Conservation (phyloP, 768 basidiomycete species). For the Tulasnella sp. region DNA sequence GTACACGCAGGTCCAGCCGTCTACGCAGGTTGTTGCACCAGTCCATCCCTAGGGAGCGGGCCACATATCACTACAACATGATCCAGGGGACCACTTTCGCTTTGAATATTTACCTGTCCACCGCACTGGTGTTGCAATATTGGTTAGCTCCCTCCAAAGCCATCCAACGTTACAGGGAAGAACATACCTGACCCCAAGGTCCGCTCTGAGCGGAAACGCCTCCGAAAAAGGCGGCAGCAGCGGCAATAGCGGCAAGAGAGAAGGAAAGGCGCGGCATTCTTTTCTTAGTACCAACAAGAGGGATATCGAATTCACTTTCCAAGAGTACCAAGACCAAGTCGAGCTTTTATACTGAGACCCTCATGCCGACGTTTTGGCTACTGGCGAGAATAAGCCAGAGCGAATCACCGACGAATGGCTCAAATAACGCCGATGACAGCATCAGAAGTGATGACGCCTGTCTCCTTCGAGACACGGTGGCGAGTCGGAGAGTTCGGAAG, state of each 20-base stretch:
- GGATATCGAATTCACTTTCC: not conserved
- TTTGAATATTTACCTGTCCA: conserved; percentile 16
- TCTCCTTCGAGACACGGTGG: not conserved
- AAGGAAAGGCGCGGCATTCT: conserved; percentile 30
- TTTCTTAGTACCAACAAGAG: conserved; percentile 1
- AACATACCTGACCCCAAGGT: conserved; percentile 14
- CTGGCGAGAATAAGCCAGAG: conserved; percentile 5
- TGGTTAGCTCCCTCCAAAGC: not conserved
- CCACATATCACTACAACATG: not conserved
- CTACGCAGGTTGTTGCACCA: conserved; percentile 50
- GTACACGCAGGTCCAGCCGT: conserved; percentile 47
- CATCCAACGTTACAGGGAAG: not conserved
- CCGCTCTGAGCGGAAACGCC: conserved; percentile 17
- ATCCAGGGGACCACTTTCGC: not conserved
- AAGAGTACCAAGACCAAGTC: not conserved
- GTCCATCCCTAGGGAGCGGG: conserved; percentile 47
- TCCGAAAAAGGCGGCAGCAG: conserved; percentile 29
- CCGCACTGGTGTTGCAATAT: conserved; percentile 47
- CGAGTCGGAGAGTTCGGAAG: conserved; percentile 8
- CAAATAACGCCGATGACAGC: conserved; percentile 15
- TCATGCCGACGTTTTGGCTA: not conserved
- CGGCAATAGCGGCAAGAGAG: conserved; percentile 28
- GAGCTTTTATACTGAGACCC: not conserved
- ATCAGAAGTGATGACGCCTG: not conserved
- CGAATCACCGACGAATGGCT: conserved; percentile 8